Percentiles rank a stretch among this genome's conserved stretches.
phyloP scores from a whole-genome alignment of 129 eudicot species.

The Flaveria trinervia region DNA sequence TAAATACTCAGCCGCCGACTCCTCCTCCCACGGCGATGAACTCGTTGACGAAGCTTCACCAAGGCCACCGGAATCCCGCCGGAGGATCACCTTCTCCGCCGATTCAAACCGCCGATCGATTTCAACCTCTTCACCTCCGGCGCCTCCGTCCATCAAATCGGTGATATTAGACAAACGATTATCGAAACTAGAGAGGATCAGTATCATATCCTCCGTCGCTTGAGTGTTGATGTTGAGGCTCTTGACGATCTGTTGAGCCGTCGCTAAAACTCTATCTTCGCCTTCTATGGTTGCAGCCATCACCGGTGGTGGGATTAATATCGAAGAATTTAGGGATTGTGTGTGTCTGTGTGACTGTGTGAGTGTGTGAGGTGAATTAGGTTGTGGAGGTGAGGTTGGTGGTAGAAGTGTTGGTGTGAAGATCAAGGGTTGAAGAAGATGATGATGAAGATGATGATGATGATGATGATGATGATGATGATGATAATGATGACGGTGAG shows the following conservation, averaged over 20 bases:
- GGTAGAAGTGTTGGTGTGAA: not conserved
- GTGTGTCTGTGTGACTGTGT: not conserved
- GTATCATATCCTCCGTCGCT: conserved; percentile 74
- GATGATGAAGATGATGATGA: not conserved
- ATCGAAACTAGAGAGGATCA: conserved; percentile 73
- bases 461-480: no score
- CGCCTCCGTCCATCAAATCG: conserved; percentile 37
- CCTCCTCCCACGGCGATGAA: conserved; percentile 38
- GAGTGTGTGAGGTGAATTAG: conserved; percentile 28
- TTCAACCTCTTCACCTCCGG: not conserved
- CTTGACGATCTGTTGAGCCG: conserved; percentile 87
- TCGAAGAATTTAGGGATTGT: no score
- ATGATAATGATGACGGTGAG: no score
- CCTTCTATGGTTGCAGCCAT: conserved; percentile 73
- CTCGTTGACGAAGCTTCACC: conserved; percentile 27
- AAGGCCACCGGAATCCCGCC: conserved; percentile 36
- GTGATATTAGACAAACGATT: conserved; percentile 82
- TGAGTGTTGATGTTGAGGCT: conserved; percentile 57
- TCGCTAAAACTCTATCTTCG: conserved; percentile 73
- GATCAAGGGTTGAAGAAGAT: not conserved
- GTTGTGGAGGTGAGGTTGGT: not conserved
- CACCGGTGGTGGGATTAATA: conserved; percentile 5
- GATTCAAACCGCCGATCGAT: conserved; percentile 42
- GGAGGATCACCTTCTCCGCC: conserved; percentile 62
- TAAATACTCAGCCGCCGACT: conserved; percentile 42